Percentiles rank a stretch among this genome's conserved stretches.
Evolutionary conservation across 148 eudicot genomes (phyloP).

Genomic region (Amaranthus hypochondriacus): DNA sequence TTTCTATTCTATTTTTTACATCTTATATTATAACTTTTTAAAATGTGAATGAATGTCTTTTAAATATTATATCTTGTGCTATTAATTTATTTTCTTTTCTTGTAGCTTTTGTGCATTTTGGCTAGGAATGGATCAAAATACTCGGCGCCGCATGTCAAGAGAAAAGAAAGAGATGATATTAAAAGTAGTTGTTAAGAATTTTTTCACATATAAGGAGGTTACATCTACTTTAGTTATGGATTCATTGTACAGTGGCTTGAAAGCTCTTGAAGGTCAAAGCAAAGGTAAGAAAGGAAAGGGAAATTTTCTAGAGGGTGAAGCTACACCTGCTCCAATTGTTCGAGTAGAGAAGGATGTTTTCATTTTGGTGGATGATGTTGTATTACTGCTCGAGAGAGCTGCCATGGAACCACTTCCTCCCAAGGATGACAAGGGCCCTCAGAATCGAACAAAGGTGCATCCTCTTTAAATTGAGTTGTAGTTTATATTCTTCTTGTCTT

Average conservation of each 20-base stretch:
- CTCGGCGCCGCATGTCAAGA: constrained; percentile 72
- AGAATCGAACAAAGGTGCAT: constrained; percentile 89
- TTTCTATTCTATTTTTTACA: too few relatives aligned
- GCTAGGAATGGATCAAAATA: constrained; percentile 70
- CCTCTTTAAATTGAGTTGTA: not conserved
- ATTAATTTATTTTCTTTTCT: constrained; percentile 6
- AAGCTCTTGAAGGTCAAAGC: constrained; percentile 82
- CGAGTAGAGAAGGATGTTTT: constrained; percentile 66
- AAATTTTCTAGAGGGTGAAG: constrained; percentile 57
- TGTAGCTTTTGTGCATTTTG: constrained; percentile 89
- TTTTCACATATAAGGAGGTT: constrained; percentile 91
- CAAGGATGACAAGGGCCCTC: constrained; percentile 95
- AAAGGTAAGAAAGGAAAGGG: constrained; percentile 58
- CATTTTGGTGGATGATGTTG: constrained; percentile 78
- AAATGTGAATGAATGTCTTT: not conserved
- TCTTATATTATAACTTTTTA: too few relatives aligned
- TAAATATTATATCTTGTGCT: not conserved
- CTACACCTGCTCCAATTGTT: constrained; percentile 64
- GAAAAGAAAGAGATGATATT: constrained; percentile 72
- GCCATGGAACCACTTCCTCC: constrained; percentile 87
- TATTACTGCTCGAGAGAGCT: constrained; percentile 72
- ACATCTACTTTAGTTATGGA: constrained; percentile 96
- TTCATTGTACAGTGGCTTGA: constrained; percentile 90
- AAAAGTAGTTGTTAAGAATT: constrained; percentile 76
- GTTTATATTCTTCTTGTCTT: too few relatives aligned